Percentiles rank a stretch among this genome's conserved stretches.
Evolutionary conservation across 371 early-diverging fungal genomes (phyloP).

Genomic region (Syncephalastrum sp.): DNA sequence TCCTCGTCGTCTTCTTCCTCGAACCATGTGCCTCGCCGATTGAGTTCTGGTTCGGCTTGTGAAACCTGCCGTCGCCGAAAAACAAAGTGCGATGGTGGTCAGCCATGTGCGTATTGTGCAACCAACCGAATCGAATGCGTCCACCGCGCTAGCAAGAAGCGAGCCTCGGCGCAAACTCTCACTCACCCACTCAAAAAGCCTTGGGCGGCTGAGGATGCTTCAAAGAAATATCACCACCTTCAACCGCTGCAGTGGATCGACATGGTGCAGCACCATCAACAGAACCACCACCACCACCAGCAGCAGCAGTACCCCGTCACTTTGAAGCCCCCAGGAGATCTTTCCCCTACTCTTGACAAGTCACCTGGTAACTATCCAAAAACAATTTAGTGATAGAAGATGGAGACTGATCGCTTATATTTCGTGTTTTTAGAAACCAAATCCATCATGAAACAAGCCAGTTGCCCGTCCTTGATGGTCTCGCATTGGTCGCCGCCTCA

Average conservation of each 20-base stretch:
- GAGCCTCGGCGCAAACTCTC: conserved; percentile 4
- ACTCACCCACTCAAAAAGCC: conserved; percentile 7
- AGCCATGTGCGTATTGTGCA: conserved; percentile 43
- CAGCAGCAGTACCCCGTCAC: too few species aligned
- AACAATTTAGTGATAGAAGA: too few species aligned
- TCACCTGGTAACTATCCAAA: too few species aligned
- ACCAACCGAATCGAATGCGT: conserved; percentile 34
- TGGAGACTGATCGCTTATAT: too few species aligned
- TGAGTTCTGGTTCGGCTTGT: conserved; percentile 46
- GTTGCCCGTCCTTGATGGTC: conserved; percentile 22
- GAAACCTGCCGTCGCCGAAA: conserved; percentile 46
- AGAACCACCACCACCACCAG: conserved; percentile 1
- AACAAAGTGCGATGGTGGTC: conserved; percentile 46
- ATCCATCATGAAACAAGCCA: conserved; percentile 22
- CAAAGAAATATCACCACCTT: conserved; percentile 2
- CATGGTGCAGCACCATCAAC: conserved; percentile 1
- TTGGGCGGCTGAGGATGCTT: conserved; percentile 11
- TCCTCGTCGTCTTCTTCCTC: too few species aligned
- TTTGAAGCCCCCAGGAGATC: too few species aligned
- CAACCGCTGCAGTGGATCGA: not conserved
- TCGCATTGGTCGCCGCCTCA: conserved; percentile 9
- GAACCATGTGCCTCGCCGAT: conserved; percentile 23
- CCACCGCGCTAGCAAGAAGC: conserved; percentile 28
- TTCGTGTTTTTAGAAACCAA: conserved; percentile 8
- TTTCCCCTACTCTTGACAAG: too few species aligned